Evolutionary conservation across 2,329 filamentous ascomycete genomes (phyloP), one percentile per base, ranked within the genome.

Genomic region (Corynespora cassiicola): DNA sequence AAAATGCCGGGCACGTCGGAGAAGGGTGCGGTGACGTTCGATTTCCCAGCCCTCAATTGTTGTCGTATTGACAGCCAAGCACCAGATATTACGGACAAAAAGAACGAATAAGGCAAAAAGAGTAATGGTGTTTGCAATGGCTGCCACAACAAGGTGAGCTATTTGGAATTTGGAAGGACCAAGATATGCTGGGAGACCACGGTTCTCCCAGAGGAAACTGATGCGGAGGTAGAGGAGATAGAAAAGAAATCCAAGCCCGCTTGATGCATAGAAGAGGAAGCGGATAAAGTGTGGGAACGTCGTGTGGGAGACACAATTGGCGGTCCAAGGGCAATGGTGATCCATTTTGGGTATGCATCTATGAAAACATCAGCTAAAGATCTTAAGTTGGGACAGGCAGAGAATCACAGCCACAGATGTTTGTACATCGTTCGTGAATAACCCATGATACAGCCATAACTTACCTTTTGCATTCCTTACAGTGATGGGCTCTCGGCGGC

Each of bases 281-380:
- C 88, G 87, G 30, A 90, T 50, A 68, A 94, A 94, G 70, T 92
- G 85, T 6, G 89, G 88, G 56, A 90, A 88, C 1, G 87, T 91
- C 44, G 84, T 85, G 66, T 90, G 80, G 9, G 87, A 90, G 36
- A 94, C 87, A 72, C 89, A 95, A 69, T 91, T 92, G 45, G 72
- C 75, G 3, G 87, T 92, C 88, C 88, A 94, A 3, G 88, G 87
- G 61, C 88, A 94, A 71, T 95, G 88, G 70, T 90, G 87, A 70
- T 91, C 87, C 87, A 91, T 91, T 69, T 83, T 86, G 23, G 86
- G 85, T 31, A 90, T 80, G 66, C 87, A 90, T 54, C 79, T 81
- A 36, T 21, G n/a, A n/a, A n/a, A n/a, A n/a, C n/a, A n/a, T n/a
- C n/a, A n/a, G n/a, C n/a, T n/a, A n/a, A n/a, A n/a, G n/a, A n/a